Base-by-base conservation (phyloP, 805 yeast species). In the Debaryomyces tyrocola region DNA sequence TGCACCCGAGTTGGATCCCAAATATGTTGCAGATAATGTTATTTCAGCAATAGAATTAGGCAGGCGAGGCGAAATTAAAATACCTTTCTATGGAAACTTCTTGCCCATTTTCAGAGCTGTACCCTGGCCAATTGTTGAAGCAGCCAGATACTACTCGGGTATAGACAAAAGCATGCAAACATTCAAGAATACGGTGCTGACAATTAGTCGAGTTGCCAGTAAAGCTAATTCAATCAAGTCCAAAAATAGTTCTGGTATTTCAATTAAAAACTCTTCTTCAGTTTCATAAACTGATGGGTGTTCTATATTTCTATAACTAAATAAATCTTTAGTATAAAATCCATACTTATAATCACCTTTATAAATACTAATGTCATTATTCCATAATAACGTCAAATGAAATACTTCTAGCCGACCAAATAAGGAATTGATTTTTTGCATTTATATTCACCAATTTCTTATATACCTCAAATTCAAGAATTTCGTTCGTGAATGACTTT, bases 1-100 rank as follows among this genome's bases (percentile, higher is more conserved):
- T 6, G 98, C 98, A 0, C 98, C 97, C 0, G 87, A 86, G 49
- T 70, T 91, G 33, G 84, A 85, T 14, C 90, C 94, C 0, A 58
- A 56, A 7, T 74, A 74, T 49, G 84, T 90, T 12, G 96, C 97
- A 0, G 56, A 57, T 2, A 69, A 70, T 33, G 76, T 91, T 3
- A 68, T 84, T 14, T 58, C 63, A 4, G 80, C 88, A 0, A 66
- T 89, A 28, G 77, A 75, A 41, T 58, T 74, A 41, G 94, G 94
- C 5, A 69, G 75, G 47, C 62, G 84, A 34, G 90, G 91, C 2
- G 87, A 84, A 45, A 76, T 91, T 39, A 84, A 78, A 51, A 54
- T 82, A 27, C 97, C 98, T 0, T 69, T 84, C 37, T 92, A 91
- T 63, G 90, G 89, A 1, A 80, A 84, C 52, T 66, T 87, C 38